Conservation (phyloP, 805 yeast species). For the Candida stauntonica region DNA sequence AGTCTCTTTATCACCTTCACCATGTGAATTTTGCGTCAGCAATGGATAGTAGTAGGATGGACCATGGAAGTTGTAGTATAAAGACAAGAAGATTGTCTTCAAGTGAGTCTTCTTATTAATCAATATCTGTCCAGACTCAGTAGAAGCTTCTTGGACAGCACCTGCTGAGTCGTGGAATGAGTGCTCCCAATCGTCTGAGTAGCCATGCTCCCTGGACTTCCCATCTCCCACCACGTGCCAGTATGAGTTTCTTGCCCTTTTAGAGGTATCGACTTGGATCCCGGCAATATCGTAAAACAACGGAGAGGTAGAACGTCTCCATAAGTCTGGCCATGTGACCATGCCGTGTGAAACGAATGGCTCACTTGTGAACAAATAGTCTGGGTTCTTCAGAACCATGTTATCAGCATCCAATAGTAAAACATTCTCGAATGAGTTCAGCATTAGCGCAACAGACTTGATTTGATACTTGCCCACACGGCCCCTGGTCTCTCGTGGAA, state of each 20-base stretch:
- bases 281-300: constrained; percentile 48
- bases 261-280: constrained; percentile 31
- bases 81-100: constrained; percentile 45
- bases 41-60: constrained; percentile 57
- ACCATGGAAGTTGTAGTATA: constrained; percentile 56
- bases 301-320: constrained; percentile 63
- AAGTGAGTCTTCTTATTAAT: constrained; percentile 50
- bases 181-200: constrained; percentile 5
- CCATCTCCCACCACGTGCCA: constrained; percentile 22
- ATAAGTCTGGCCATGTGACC: constrained; percentile 61
- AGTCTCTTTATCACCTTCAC: constrained; percentile 66
- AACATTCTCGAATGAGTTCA: constrained; percentile 72
- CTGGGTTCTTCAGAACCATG: constrained; percentile 55
- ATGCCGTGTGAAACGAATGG: constrained; percentile 40
- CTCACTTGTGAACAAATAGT: constrained; percentile 40
- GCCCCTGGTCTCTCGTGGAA: constrained; percentile 41
- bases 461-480: constrained; percentile 51
- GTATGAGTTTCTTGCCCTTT: constrained; percentile 29
- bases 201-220: constrained; percentile 8
- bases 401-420: constrained; percentile 74
- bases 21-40: constrained; percentile 59
- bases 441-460: constrained; percentile 63
- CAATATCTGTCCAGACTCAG: constrained; percentile 57
- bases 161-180: constrained; percentile 41
- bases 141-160: constrained; percentile 52